Conservation (phyloP, 805 yeast genomes). For the Saturnispora besseyi region DNA sequence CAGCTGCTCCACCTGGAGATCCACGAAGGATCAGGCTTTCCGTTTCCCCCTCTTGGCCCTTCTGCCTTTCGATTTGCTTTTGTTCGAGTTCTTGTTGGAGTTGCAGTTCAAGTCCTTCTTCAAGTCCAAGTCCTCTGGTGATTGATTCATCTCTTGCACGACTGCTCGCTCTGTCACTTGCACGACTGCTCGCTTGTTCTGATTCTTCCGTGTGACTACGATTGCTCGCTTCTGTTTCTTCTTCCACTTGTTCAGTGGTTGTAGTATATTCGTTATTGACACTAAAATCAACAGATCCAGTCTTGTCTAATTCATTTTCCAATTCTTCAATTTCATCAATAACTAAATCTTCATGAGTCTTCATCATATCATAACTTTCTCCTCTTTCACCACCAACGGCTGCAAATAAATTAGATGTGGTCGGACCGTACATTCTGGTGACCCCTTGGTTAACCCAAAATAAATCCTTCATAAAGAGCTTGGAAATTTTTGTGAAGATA, state of each 20-base stretch:
- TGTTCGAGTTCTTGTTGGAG: conserved; percentile 13
- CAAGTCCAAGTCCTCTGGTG: background rate
- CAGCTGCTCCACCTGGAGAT: background rate
- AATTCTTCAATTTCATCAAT: conserved; percentile 19
- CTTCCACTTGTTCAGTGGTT: background rate
- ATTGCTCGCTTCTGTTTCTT: conserved; percentile 14
- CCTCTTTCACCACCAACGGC: conserved; percentile 2
- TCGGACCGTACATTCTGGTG: conserved; percentile 19
- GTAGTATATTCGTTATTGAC: background rate
- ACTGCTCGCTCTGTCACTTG: conserved; percentile 11
- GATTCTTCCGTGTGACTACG: conserved; percentile 10
- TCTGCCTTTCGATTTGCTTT: conserved; percentile 9
- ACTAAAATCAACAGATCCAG: conserved; percentile 6
- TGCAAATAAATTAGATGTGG: conserved; percentile 10
- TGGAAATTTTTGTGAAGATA: conserved; percentile 11
- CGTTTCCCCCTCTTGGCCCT: conserved; percentile 17
- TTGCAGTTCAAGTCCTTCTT: background rate
- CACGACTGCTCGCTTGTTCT: conserved; percentile 17
- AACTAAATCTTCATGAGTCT: conserved; percentile 7
- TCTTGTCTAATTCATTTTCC: conserved; percentile 3
- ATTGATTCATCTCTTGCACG: conserved; percentile 8
- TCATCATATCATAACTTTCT: conserved; percentile 15
- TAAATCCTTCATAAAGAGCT: conserved; percentile 18
- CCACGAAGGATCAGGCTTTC: background rate
- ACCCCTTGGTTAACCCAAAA: conserved; percentile 20